Evolutionary conservation across 805 yeast species (phyloP), one percentile per base, ranked within the genome.

Genomic region (Candida insectalens): DNA sequence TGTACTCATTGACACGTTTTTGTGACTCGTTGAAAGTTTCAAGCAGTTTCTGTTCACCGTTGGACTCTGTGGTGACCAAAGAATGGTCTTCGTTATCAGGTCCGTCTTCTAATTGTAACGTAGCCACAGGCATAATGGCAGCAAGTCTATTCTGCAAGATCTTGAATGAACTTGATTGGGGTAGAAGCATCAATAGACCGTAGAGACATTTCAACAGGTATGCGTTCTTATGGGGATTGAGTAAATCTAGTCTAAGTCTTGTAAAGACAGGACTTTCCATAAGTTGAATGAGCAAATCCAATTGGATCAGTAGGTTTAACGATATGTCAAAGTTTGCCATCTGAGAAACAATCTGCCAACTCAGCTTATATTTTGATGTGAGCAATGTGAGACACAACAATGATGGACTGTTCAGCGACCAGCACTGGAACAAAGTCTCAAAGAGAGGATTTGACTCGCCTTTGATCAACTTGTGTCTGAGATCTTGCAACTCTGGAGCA

Each of bases 211-310:
- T 84, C 65, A 80, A 83, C 22, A 92, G 60, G 47, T 70, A 82
- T 1, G 94, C 94, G 50, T 82, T 70, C 41, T 70, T 73, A 31
- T 78, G 83, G 1, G 96, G 96, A 49, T 84, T 94, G 30, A 92
- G 61, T n/a, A 92, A 62, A 55, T 89, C 96, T 35, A 92, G 62
- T 38, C 98, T 70, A 42, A 88, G 65, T 46, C 82, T 77, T 14
- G 94, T 79, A 55, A 92, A 88, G 2, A 87, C 88, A 1, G 96
- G 97, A 2, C 94, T 80, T 55, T 92, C 98, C 12, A 92, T 62
- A 19, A 89, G 60, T 54, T 92, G 97, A 6, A 92, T 94, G 27
- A 92, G 62, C 19, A 87, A 71, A 59, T 92, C 98, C 33, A 92
- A 64, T 49, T 92, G 97, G 1, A 92, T 77, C 34, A 92, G 65